phyloP scores from a whole-genome alignment of 2,329 filamentous ascomycete species.

The Penicillium expansum region DNA sequence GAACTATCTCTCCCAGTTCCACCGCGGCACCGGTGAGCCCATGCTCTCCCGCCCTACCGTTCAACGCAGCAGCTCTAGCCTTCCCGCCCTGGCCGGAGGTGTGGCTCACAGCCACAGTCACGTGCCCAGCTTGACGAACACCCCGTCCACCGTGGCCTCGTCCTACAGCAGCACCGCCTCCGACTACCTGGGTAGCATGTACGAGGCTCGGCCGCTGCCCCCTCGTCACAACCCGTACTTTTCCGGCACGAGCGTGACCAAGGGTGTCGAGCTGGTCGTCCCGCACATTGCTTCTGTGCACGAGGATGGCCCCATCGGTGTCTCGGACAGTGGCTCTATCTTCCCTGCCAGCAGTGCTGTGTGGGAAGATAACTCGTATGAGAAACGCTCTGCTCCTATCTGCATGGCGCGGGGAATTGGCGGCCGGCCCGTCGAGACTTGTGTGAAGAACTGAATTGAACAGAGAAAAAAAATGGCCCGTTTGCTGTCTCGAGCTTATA shows the following conservation, averaged over 20 bases:
- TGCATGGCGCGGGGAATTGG: conserved; percentile 5
- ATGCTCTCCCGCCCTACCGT: conserved; percentile 18
- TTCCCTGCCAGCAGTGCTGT: conserved; percentile 31
- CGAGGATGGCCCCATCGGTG: conserved; percentile 16
- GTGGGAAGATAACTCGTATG: conserved; percentile 22
- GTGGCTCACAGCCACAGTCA: conserved; percentile 12
- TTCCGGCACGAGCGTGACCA: conserved; percentile 30
- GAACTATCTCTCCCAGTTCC: conserved; percentile 46
- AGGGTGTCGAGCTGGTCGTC: conserved; percentile 42
- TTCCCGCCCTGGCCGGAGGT: conserved; percentile 31
- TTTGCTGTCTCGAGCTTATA: not conserved
- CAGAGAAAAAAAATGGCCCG: not conserved
- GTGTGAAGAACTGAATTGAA: conserved; percentile 4
- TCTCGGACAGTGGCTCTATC: conserved; percentile 27
- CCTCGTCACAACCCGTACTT: conserved; percentile 43
- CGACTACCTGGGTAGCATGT: conserved; percentile 33
- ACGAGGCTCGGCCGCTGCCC: conserved; percentile 35
- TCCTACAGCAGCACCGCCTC: conserved; percentile 39
- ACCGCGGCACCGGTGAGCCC: conserved; percentile 26
- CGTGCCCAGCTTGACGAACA: conserved; percentile 36
- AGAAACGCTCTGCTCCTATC: conserved; percentile 17
- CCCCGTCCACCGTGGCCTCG: conserved; percentile 40
- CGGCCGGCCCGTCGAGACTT: conserved; percentile 3
- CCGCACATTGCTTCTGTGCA: conserved; percentile 33
- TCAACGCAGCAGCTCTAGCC: conserved; percentile 33